Base-by-base conservation (phyloP, 78 protist species). In the Thecamonas trahens region DNA sequence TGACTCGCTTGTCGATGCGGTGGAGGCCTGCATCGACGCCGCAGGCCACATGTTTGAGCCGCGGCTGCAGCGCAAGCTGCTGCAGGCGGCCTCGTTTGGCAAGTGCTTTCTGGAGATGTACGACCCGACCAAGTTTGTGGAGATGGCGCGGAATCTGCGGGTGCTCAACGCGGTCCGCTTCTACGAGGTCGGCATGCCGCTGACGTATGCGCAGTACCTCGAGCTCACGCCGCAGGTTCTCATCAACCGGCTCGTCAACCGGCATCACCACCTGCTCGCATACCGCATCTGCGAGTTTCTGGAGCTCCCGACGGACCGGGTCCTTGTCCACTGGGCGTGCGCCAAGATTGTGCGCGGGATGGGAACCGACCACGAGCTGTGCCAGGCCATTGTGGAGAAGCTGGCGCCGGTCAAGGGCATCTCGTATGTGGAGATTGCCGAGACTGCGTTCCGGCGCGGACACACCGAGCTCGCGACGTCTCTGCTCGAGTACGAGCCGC, bases 401-500 rank as follows among this genome's bases (percentile, higher is more conserved):
- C 50, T 85, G 37, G 57, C 68, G 49, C 29, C 76, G 0, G 60
- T 54, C 1, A 81, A 79, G 34, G 90, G 86, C 31, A 79, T 86
- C 37, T 87, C 93, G 6, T 90, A 84, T 72, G 84, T 81, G 37
- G 67, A 68, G 8, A 82, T 90, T 24, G 95, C 95, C 18, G 49
- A 79, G 24, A 69, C 71, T 0, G 95, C 95, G 2, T 38, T 55
- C 70, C 7, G 45, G 14, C 39, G 59, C 2, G 63, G 72, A 18
- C 31, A 72, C 26, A 37, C 68, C 5, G 38, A 69, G 28, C 50
- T 90, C 8, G 92, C 92, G 31, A 77, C 70, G 22, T 76, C 44
- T 9, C 65, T 92, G 24, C 72, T 92, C 35, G 92, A 92, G 17
- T 42, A 76, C 54, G 96, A 92, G 64, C 91, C 92, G n/a, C 40